Conservation (phyloP, 1,284 basidiomycete genomes). For the Apiotrichum siamense region DNA sequence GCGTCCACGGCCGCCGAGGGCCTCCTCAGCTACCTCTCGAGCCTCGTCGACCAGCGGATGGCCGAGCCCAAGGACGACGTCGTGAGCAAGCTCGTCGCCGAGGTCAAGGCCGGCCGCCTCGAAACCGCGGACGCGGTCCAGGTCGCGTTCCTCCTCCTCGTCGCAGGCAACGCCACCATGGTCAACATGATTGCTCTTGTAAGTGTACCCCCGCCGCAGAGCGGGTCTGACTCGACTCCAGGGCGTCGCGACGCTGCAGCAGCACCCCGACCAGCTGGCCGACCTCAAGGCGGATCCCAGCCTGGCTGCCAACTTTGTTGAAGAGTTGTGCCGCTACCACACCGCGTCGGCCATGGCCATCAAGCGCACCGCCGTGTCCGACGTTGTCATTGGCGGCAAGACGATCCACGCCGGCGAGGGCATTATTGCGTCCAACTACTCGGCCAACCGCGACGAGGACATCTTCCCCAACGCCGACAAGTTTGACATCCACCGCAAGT, state of each 20-base stretch:
- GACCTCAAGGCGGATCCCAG: constrained; percentile 4
- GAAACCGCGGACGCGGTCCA: constrained; percentile 8
- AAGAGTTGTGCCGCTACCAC: constrained; percentile 14
- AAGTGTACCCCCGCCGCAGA: no score
- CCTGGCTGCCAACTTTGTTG: constrained; percentile 8
- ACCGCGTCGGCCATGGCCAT: constrained; percentile 11
- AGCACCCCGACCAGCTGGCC: constrained; percentile 7
- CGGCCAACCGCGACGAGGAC: constrained; percentile 11
- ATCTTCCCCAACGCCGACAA: constrained; percentile 5
- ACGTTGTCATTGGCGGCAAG: constrained; percentile 7
- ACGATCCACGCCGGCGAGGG: constrained; percentile 7
- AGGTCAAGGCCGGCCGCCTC: constrained; percentile 3
- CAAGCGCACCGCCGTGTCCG: constrained; percentile 9
- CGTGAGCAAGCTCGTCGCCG: neutral
- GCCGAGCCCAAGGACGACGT: constrained; percentile 7
- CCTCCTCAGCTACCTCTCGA: constrained; percentile 4
- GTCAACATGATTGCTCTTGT: constrained; percentile 13
- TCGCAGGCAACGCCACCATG: constrained; percentile 13
- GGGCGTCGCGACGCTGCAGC: constrained; percentile 9
- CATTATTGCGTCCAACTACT: constrained; percentile 15
- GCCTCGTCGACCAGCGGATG: constrained; percentile 5
- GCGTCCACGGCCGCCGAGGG: constrained; percentile 2
- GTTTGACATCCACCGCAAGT: constrained; percentile 11
- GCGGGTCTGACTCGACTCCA: neutral
- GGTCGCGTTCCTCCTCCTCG: constrained; percentile 13